phyloP scores from a whole-genome alignment of 768 basidiomycete genomes.

The Epithele typhae region DNA sequence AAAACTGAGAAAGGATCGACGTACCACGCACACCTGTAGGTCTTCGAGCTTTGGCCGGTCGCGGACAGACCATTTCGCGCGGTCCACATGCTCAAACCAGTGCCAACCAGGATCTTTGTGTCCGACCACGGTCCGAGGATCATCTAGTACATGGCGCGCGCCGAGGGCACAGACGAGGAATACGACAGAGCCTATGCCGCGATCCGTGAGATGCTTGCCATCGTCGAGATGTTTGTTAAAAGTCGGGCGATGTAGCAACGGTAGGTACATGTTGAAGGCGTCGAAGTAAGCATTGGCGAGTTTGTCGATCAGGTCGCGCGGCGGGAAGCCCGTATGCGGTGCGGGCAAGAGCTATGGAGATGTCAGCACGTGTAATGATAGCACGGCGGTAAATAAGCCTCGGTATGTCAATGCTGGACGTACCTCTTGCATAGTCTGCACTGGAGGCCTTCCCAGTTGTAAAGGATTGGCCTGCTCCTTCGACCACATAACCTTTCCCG shows the following conservation, averaged over 20 bases:
- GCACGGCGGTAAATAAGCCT: background rate
- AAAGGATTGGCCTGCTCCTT: slow-evolving; percentile 2
- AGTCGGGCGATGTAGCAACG: slow-evolving; percentile 39
- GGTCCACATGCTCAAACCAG: slow-evolving; percentile 38
- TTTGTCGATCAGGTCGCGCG: slow-evolving; percentile 7
- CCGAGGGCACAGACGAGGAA: slow-evolving; percentile 55
- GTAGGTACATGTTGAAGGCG: slow-evolving; percentile 30
- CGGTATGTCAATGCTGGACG: background rate
- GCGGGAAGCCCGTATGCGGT: slow-evolving; percentile 13
- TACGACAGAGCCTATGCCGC: slow-evolving; percentile 45
- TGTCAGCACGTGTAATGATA: background rate
- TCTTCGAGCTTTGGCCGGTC: slow-evolving; percentile 1
- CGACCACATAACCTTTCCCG: too few species aligned
- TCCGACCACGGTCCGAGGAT: slow-evolving; percentile 30
- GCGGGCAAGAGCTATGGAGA: background rate
- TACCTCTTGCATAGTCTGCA: too few species aligned
- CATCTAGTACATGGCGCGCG: slow-evolving; percentile 35
- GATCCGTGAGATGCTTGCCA: slow-evolving; percentile 34
- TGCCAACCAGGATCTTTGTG: slow-evolving; percentile 37
- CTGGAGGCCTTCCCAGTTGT: background rate
- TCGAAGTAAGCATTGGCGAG: slow-evolving; percentile 44
- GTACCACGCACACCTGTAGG: slow-evolving; percentile 7
- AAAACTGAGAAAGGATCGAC: background rate
- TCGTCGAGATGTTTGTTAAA: slow-evolving; percentile 36
- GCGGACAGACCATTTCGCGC: slow-evolving; percentile 28